phyloP scores from a whole-genome alignment of 163 green algal species.

The Chlamydomonas reinhardtii region DNA sequence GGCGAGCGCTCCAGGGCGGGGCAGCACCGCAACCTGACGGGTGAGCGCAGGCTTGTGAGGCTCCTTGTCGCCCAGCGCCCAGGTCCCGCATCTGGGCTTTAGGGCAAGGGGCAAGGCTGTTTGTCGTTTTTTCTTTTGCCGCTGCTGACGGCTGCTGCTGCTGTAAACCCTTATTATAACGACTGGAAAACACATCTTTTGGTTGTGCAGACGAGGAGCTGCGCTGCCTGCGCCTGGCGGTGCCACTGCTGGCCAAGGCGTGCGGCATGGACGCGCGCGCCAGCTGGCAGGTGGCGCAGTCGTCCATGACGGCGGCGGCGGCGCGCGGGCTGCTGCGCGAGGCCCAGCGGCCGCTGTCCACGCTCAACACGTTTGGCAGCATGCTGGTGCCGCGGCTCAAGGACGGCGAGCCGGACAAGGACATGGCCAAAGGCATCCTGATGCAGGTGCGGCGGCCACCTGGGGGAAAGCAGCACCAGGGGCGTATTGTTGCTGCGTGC shows the following conservation, averaged over 20 bases:
- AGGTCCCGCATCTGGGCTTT: too few relatives aligned
- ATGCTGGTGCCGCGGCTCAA: conserved; percentile 55
- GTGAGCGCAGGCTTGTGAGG: too few relatives aligned
- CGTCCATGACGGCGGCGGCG: conserved; percentile 11
- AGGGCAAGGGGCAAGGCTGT: too few relatives aligned
- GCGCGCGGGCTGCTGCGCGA: conserved; percentile 57
- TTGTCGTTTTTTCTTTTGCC: too few relatives aligned
- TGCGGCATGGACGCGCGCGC: conserved; percentile 61
- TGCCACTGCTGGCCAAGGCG: conserved; percentile 55
- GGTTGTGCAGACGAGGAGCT: conserved; percentile 52
- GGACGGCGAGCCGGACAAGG: conserved; percentile 55
- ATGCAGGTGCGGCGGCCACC: conserved; percentile 31
- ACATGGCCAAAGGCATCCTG: conserved; percentile 65
- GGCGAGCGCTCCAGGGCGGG: too few relatives aligned
- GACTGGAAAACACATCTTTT: too few relatives aligned
- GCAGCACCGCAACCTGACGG: background rate
- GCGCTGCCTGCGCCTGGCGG: conserved; percentile 51
- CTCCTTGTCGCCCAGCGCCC: too few relatives aligned
- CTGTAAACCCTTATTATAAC: too few relatives aligned
- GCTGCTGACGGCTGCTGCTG: too few relatives aligned
- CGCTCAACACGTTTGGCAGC: conserved; percentile 57
- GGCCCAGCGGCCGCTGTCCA: conserved; percentile 55
- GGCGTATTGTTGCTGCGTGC: too few relatives aligned
- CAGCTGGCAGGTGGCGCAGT: conserved; percentile 42
- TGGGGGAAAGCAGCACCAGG: too few relatives aligned